Conservation (phyloP, 768 basidiomycete species). For the Mycena floridula region DNA sequence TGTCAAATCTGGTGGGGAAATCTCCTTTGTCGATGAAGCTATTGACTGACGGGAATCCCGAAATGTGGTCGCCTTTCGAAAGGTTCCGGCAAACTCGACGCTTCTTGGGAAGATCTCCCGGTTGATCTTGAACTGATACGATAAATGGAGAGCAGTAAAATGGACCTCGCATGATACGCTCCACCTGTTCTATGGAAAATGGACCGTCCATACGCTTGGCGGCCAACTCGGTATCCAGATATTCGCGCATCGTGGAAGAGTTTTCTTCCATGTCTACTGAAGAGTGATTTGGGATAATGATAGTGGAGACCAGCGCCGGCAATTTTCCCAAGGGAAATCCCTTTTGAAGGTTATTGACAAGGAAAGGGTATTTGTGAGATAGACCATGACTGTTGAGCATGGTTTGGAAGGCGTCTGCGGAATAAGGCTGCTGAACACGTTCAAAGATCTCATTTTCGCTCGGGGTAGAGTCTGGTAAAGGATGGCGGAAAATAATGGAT, state of each 20-base stretch:
- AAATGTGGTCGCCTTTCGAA: slow-evolving; percentile 8
- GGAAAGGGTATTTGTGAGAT: slow-evolving; percentile 17
- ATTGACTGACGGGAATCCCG: slow-evolving; percentile 8
- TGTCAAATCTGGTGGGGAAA: slow-evolving; percentile 12
- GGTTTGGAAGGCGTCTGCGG: slow-evolving; percentile 17
- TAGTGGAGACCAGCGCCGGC: slow-evolving; percentile 8
- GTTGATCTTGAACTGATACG: slow-evolving; percentile 8
- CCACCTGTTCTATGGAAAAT: slow-evolving; percentile 4
- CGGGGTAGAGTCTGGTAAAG: not conserved
- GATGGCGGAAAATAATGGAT: slow-evolving; percentile 10
- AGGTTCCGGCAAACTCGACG: slow-evolving; percentile 11
- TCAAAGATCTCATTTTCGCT: slow-evolving; percentile 14
- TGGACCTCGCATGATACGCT: slow-evolving; percentile 8
- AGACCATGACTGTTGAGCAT: slow-evolving; percentile 19
- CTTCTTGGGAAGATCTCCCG: slow-evolving; percentile 8
- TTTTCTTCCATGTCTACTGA: slow-evolving; percentile 8
- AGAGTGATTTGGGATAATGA: slow-evolving; percentile 10
- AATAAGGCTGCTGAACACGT: slow-evolving; percentile 25
- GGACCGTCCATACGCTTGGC: slow-evolving; percentile 9
- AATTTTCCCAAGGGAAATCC: slow-evolving; percentile 29
- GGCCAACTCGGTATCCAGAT: slow-evolving; percentile 9
- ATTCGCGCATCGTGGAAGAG: slow-evolving; percentile 2
- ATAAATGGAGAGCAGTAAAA: slow-evolving; percentile 16
- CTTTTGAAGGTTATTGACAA: slow-evolving; percentile 20
- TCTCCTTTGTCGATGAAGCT: slow-evolving; percentile 10